A percentile compares a stretch with the other conserved stretches of the same genome.
These are phyloP conservation scores for Gossypium mustelinum DNA, from an alignment of 345 rosid genomes.

Conservation along the genomic window DNA sequence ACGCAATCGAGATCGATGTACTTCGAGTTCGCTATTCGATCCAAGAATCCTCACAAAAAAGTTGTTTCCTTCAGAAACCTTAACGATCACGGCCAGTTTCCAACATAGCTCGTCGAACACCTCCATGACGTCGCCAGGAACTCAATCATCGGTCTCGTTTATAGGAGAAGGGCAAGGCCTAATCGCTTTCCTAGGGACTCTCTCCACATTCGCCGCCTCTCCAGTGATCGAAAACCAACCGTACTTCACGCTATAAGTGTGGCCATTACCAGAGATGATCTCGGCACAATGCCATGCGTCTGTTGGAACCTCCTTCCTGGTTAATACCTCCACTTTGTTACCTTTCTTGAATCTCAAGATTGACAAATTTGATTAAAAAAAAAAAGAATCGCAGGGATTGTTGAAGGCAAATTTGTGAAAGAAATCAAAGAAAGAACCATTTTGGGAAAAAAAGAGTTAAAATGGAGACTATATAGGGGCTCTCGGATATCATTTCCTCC, in stretches of 20 bases:
- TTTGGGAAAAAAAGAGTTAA: not conserved
- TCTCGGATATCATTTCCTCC: too few relatives aligned
- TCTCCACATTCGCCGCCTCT: conserved; percentile 24
- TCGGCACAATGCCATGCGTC: conserved; percentile 61
- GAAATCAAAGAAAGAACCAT: not conserved
- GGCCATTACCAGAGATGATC: conserved; percentile 60
- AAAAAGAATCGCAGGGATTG: not conserved
- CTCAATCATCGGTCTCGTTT: conserved; percentile 3
- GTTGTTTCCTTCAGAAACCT: not conserved
- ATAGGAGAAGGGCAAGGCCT: conserved; percentile 58
- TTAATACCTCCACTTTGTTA: conserved; percentile 54
- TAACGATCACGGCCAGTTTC: conserved; percentile 12
- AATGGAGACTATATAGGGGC: not conserved
- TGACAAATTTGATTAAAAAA: not conserved
- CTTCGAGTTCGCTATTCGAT: not conserved
- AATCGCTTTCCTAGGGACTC: conserved; percentile 52
- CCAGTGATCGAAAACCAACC: conserved; percentile 12
- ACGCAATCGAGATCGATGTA: conserved; percentile 8
- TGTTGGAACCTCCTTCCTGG: conserved; percentile 33
- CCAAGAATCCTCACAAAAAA: conserved; percentile 14
- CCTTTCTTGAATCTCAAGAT: conserved; percentile 65
- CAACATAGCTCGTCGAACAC: conserved; percentile 11
- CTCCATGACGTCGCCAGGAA: conserved; percentile 15
- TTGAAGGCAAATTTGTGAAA: not conserved
- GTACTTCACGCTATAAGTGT: conserved; percentile 42